Conservation (phyloP, 306 rosid species). For the Ammopiptanthus mongolicus region DNA sequence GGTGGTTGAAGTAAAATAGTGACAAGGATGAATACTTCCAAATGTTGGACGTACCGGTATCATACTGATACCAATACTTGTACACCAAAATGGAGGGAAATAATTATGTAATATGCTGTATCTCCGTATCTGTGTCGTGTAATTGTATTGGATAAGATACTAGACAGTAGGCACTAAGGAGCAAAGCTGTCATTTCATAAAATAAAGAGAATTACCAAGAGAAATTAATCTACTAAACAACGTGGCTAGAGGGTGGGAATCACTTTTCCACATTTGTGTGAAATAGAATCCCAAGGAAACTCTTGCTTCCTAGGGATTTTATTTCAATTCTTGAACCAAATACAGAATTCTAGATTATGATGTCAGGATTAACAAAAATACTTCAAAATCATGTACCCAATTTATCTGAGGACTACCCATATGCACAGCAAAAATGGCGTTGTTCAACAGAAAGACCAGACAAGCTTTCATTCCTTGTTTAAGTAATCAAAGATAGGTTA, state of each 20-base stretch:
- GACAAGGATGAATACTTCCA: slow-evolving; percentile 1
- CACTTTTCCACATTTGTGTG: background rate
- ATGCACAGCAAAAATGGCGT: background rate
- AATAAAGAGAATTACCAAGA: background rate
- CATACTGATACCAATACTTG: slow-evolving; percentile 2
- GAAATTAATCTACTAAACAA: background rate
- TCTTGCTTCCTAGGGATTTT: background rate
- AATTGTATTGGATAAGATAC: background rate
- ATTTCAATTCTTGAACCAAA: background rate
- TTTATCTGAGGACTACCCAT: background rate
- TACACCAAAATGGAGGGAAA: slow-evolving; percentile 17
- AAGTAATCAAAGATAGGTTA: background rate
- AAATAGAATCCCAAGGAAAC: background rate
- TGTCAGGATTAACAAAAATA: background rate
- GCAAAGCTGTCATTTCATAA: background rate
- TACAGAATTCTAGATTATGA: background rate
- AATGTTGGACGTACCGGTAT: slow-evolving; percentile 3
- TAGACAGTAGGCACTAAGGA: background rate
- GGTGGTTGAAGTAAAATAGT: background rate
- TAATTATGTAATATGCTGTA: background rate
- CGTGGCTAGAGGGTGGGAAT: background rate
- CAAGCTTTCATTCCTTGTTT: background rate
- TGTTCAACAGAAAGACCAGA: background rate
- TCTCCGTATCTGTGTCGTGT: background rate
- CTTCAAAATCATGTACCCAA: background rate